Evolutionary conservation across 306 rosid genomes (phyloP).

Genomic region (Acacia acuminata): DNA sequence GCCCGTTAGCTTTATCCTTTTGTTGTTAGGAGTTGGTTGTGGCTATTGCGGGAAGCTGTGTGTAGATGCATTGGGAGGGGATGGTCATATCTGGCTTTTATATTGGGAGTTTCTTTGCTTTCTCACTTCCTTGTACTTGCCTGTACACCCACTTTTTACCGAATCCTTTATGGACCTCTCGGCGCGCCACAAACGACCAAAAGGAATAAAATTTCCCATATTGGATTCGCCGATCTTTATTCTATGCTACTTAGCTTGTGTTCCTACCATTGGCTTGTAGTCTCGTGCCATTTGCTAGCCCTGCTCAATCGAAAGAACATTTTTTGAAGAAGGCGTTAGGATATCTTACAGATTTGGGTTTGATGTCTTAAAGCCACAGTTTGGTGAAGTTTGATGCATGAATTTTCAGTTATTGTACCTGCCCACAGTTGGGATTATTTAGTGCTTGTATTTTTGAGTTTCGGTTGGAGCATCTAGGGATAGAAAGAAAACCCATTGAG

Average conservation of each 20-base stretch:
- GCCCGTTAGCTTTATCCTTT: conserved; percentile 72
- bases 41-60: conserved; percentile 82
- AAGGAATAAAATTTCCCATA: conserved; percentile 39
- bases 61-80: conserved; percentile 83
- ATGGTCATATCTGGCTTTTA: conserved; percentile 69
- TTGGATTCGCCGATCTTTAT: conserved; percentile 66
- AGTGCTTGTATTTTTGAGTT: neutral
- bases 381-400: neutral
- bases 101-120: conserved; percentile 71
- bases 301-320: conserved; percentile 72
- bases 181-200: conserved; percentile 30
- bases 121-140: conserved; percentile 62
- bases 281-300: conserved; percentile 79
- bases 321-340: conserved; percentile 30
- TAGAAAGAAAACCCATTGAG: neutral
- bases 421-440: neutral
- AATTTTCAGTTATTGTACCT: neutral
- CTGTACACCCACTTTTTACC: conserved; percentile 47
- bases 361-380: neutral
- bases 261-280: conserved; percentile 77
- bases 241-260: conserved; percentile 44
- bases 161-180: conserved; percentile 67
- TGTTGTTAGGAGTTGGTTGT: conserved; percentile 70
- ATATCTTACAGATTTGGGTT: conserved; percentile 12
- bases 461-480: neutral